phyloP scores from a whole-genome alignment of 164 flowering plant genomes.

The Pachysandra terminalis region DNA sequence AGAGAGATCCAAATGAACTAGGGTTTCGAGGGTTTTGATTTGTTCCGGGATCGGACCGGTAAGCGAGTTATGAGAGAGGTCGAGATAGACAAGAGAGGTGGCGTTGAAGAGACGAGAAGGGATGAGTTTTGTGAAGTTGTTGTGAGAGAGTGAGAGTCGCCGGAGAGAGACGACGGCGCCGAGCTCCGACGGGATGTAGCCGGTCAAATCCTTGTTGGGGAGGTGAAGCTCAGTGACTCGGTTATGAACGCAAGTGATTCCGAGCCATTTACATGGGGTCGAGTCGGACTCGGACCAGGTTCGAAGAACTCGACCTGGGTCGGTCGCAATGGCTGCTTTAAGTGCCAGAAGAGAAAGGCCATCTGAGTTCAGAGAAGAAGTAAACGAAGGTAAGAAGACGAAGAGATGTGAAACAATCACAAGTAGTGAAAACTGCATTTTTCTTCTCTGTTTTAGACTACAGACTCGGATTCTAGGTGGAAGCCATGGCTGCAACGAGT shows the following conservation, averaged over 20 bases:
- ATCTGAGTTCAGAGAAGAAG: constrained; percentile 61
- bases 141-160: constrained; percentile 40
- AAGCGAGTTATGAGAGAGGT: constrained; percentile 76
- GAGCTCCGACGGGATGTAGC: constrained; percentile 90
- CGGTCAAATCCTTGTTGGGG: constrained; percentile 42
- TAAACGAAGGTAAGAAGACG: constrained; percentile 8
- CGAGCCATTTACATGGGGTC: constrained; percentile 77
- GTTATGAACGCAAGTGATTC: constrained; percentile 47
- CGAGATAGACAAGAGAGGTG: constrained; percentile 46
- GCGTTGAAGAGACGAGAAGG: constrained; percentile 58
- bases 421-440: constrained; percentile 5
- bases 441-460: neutral
- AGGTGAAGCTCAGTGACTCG: constrained; percentile 58
- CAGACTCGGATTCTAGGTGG: too few relatives aligned
- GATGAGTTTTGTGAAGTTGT: constrained; percentile 55
- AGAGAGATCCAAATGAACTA: constrained; percentile 57
- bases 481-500: constrained; percentile 27
- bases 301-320: constrained; percentile 48
- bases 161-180: constrained; percentile 56
- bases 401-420: constrained; percentile 12
- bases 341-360: constrained; percentile 90
- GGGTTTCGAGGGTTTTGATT: constrained; percentile 43
- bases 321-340: constrained; percentile 66
- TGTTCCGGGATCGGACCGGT: constrained; percentile 55
- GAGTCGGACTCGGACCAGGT: constrained; percentile 62